Conservation (phyloP, 129 eudicot species). For the Dittrichia graveolens region DNA sequence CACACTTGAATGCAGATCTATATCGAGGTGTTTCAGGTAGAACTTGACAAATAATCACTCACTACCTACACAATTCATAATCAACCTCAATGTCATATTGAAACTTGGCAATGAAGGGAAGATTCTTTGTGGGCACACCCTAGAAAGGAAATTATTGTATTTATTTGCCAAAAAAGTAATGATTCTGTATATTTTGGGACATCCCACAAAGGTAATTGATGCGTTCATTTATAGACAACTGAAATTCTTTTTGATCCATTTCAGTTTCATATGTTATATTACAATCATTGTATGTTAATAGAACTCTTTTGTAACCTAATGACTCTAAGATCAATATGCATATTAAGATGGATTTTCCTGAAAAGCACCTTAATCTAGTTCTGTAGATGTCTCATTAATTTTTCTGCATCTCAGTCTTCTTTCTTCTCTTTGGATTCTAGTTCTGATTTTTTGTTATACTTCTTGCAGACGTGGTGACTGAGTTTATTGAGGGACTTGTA, state of each 20-base stretch:
- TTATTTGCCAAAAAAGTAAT: background rate
- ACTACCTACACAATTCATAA: no score
- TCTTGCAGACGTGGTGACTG: conserved; percentile 90
- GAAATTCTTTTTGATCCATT: background rate
- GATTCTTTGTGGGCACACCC: no score
- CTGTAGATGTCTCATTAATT: background rate
- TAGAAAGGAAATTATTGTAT: no score
- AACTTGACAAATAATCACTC: no score
- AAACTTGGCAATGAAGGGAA: no score
- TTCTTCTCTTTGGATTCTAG: conserved; percentile 6
- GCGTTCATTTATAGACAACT: background rate
- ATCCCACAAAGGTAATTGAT: background rate
- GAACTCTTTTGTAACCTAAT: background rate
- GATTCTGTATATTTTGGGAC: background rate
- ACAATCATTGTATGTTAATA: conserved; percentile 14
- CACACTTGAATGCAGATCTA: no score
- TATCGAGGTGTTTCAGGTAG: no score
- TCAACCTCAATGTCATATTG: no score
- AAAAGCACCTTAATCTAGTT: background rate
- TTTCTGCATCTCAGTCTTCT: background rate
- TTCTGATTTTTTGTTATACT: conserved; percentile 25
- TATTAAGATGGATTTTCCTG: conserved; percentile 3
- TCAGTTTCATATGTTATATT: conserved; percentile 5
- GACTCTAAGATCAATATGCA: background rate
- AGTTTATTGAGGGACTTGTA: conserved; percentile 94